These are phyloP conservation scores for Kurtzmaniella cleridarum DNA, from an alignment of 805 yeast genomes.

Conservation along the genomic window DNA sequence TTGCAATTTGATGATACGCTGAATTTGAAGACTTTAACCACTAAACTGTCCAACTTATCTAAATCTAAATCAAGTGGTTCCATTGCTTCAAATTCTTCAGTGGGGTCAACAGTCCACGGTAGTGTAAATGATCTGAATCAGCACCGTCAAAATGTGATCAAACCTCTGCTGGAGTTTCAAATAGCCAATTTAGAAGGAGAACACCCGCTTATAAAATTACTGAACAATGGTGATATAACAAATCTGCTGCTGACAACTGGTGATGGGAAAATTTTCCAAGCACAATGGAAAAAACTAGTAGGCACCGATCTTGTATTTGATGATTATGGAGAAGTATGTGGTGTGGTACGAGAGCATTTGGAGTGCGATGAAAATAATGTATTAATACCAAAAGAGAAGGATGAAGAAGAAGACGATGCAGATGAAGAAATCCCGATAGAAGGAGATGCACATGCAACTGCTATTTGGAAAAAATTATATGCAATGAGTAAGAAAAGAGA, in stretches of 20 bases:
- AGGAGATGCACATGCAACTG: constrained; percentile 1
- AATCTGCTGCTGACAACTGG: constrained; percentile 11
- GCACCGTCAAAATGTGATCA: constrained; percentile 21
- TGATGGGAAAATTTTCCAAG: constrained; percentile 55
- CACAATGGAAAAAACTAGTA: constrained; percentile 69
- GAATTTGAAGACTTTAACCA: background rate
- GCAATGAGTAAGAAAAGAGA: constrained; percentile 3
- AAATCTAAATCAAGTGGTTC: background rate
- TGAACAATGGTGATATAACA: constrained; percentile 21
- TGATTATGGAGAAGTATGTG: constrained; percentile 37
- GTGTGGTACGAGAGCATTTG: constrained; percentile 36
- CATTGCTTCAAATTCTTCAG: constrained; percentile 3
- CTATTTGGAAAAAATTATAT: background rate
- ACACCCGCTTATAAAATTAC: constrained; percentile 31
- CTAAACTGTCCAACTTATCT: constrained; percentile 1
- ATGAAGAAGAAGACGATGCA: constrained; percentile 9
- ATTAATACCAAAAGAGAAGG: constrained; percentile 15
- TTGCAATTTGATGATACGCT: constrained; percentile 3
- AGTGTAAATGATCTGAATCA: background rate
- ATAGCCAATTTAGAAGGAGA: constrained; percentile 27
- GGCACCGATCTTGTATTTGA: constrained; percentile 62
- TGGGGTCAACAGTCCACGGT: constrained; percentile 45
- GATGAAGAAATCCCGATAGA: constrained; percentile 11
- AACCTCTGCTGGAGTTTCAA: constrained; percentile 38
- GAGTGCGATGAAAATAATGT: constrained; percentile 22